Conservation (phyloP, 768 basidiomycete genomes). For the Suillus fuscotomentosus region DNA sequence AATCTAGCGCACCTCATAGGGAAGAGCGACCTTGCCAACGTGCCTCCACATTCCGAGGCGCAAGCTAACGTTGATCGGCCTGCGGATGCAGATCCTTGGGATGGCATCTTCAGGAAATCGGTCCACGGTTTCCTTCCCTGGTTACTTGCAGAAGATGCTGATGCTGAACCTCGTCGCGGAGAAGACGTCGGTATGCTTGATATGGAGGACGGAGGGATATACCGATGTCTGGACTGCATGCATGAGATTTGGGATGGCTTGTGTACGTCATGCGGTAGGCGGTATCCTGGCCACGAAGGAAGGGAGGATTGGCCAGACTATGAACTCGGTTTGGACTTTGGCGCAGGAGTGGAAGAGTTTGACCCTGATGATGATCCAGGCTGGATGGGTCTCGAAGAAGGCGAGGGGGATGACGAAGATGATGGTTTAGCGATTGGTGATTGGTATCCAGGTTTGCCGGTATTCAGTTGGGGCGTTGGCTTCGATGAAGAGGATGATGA, state of each 20-base stretch:
- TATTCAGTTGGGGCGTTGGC: slow-evolving; percentile 18
- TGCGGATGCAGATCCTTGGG: slow-evolving; percentile 58
- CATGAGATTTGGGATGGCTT: slow-evolving; percentile 74
- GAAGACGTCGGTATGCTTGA: slow-evolving; percentile 64
- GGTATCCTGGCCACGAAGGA: slow-evolving; percentile 52
- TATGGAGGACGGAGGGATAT: slow-evolving; percentile 73
- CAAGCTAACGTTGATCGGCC: slow-evolving; percentile 28
- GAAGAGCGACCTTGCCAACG: slow-evolving; percentile 49
- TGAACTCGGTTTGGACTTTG: slow-evolving; percentile 35
- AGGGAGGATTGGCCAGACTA: slow-evolving; percentile 27
- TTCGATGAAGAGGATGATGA: slow-evolving; percentile 17
- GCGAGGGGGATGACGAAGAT: slow-evolving; percentile 34
- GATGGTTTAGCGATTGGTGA: slow-evolving; percentile 21
- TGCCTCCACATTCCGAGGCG: slow-evolving; percentile 10
- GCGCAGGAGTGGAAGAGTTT: slow-evolving; percentile 33
- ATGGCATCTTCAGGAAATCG: slow-evolving; percentile 50
- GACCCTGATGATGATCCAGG: slow-evolving; percentile 29
- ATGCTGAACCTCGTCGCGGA: slow-evolving; percentile 22
- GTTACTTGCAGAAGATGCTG: slow-evolving; percentile 17
- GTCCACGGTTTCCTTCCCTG: slow-evolving; percentile 18
- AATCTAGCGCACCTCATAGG: slow-evolving; percentile 44
- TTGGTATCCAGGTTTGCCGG: slow-evolving; percentile 13
- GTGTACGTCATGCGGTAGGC: slow-evolving; percentile 61
- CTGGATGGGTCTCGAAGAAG: slow-evolving; percentile 31
- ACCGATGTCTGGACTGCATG: slow-evolving; percentile 72